Conservation (phyloP, 2,329 filamentous ascomycete species). For the Phialophora chinensis region DNA sequence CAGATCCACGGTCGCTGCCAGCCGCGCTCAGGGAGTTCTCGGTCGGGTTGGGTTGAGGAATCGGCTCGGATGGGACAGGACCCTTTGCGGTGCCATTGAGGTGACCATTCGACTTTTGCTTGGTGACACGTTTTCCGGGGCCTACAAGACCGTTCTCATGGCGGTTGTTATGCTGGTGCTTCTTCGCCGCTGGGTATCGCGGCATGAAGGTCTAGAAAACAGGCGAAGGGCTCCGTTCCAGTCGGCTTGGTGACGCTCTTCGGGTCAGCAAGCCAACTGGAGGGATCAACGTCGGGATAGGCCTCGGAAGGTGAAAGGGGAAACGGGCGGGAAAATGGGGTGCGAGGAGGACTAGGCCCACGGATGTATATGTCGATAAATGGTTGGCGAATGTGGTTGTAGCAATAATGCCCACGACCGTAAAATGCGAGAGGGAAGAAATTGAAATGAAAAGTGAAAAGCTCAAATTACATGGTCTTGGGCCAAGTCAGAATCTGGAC, state of each 20-base stretch:
- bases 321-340: constrained; percentile 15
- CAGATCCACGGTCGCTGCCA: constrained; percentile 18
- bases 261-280: constrained; percentile 41
- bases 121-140: constrained; percentile 71
- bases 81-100: constrained; percentile 59
- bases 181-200: constrained; percentile 56
- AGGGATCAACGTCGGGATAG: constrained; percentile 25
- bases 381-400: constrained; percentile 16
- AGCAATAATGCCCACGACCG: constrained; percentile 9
- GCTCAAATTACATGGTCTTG: constrained; percentile 16
- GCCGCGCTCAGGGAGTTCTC: constrained; percentile 23
- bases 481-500: constrained; percentile 24
- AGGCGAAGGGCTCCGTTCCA: constrained; percentile 34
- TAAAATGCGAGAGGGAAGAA: constrained; percentile 22
- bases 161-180: constrained; percentile 72
- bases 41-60: constrained; percentile 25
- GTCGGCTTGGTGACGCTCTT: constrained; percentile 41
- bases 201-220: constrained; percentile 51
- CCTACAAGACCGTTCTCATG: constrained; percentile 89
- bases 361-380: constrained; percentile 15
- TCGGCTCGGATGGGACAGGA: constrained; percentile 42
- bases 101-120: constrained; percentile 63
- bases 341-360: constrained; percentile 4
- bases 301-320: constrained; percentile 19
- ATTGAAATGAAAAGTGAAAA: constrained; percentile 21